Evolutionary conservation across 2,329 filamentous ascomycete genomes (phyloP), one percentile per base, ranked within the genome.

Genomic region (Orbilia brochopaga): DNA sequence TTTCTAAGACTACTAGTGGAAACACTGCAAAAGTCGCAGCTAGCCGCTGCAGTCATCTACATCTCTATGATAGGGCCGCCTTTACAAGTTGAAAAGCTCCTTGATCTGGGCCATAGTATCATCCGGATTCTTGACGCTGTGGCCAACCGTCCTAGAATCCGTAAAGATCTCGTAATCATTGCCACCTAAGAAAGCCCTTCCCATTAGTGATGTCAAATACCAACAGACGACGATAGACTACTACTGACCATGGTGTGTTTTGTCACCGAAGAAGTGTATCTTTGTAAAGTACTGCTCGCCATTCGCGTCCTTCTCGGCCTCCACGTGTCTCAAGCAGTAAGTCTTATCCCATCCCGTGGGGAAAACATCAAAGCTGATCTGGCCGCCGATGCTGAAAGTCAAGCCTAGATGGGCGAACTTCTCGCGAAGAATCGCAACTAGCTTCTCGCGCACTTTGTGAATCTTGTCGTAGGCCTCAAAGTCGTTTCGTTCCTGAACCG

Each of bases 321-420:
- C 91, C 73, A 97, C 83, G 81, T 97, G 92, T 77, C 86, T 83
- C 76, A 97, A 84, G 83, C 92, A 97, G 85, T 96, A 99, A 8
- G 91, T 96, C 87, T 97, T 99, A 83, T 99, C 94, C 94, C 94
- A 99, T 78, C 94, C 94, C 1, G 83, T 86, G 74, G 94, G 94
- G 85, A 99, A 99, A 77, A 97, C 90, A 79, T 99, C 94, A 80
- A 99, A 99, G 70, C 92, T 97, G 81, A 99, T 97, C 79, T 97
- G 91, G 59, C 94, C 94, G 76, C 94, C 94, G 77, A 99, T 96
- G 74, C 91, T 93, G 84, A 89, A 95, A 85, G 91, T 97, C 77
- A 97, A 83, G 37, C 90, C 91, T 74, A 91, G 83, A 80, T 96
- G 87, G 1, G 87, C 85, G 81, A 99, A 97, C 77, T 88, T 85